Evolutionary conservation across 2,329 filamentous ascomycete genomes (phyloP).

Genomic region (Colletotrichum phormii): DNA sequence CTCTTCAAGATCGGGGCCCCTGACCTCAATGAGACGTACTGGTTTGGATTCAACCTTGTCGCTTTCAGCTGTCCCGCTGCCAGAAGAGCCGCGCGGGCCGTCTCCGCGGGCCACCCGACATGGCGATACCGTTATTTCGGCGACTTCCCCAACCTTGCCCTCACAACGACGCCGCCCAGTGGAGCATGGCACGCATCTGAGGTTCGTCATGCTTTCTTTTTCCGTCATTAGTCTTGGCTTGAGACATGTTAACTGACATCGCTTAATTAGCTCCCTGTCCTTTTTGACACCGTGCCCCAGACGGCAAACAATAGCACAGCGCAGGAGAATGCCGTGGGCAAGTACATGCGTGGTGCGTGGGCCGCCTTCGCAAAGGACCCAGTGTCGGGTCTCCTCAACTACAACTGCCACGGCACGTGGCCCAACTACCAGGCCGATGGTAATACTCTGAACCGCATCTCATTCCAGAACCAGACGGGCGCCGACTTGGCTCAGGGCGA

Average conservation of each 20-base stretch:
- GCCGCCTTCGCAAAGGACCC: slow-evolving; percentile 53
- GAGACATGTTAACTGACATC: slow-evolving; percentile 10
- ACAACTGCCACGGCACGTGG: slow-evolving; percentile 42
- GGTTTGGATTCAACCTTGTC: slow-evolving; percentile 43
- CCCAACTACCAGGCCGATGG: slow-evolving; percentile 35
- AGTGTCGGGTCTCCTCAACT: slow-evolving; percentile 44
- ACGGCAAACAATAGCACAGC: slow-evolving; percentile 38
- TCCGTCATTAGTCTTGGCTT: neutral
- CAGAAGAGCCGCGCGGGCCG: slow-evolving; percentile 40
- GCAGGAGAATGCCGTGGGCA: slow-evolving; percentile 44
- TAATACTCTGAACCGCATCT: slow-evolving; percentile 43
- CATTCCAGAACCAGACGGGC: slow-evolving; percentile 43
- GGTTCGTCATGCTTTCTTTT: slow-evolving; percentile 23
- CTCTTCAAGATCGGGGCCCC: slow-evolving; percentile 42
- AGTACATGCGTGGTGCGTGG: slow-evolving; percentile 52
- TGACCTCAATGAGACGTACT: slow-evolving; percentile 39
- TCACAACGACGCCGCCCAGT: slow-evolving; percentile 43
- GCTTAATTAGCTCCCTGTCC: slow-evolving; percentile 40
- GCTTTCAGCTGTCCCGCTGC: slow-evolving; percentile 48
- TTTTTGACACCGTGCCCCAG: slow-evolving; percentile 46
- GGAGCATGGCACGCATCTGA: slow-evolving; percentile 50
- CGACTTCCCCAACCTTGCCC: slow-evolving; percentile 47
- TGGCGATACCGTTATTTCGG: slow-evolving; percentile 54
- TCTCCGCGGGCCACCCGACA: slow-evolving; percentile 44
- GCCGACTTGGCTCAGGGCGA: slow-evolving; percentile 39